Base-by-base conservation (phyloP, 2,329 filamentous ascomycete genomes). In the Hymenoscyphus fraxineus region DNA sequence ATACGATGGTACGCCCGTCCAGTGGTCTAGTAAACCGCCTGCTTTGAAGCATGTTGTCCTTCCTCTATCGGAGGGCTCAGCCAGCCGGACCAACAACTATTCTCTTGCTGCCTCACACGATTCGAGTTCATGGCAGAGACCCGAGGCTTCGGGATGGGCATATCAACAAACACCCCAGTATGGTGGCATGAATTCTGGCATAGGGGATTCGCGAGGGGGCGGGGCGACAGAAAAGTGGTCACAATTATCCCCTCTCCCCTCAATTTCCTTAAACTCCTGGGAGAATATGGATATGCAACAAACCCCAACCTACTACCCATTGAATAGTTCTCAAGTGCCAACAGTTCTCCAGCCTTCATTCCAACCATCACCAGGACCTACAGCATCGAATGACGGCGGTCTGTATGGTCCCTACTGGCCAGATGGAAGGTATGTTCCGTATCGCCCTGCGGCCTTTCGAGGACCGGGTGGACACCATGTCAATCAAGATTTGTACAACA, bases 31-130 rank as follows among this genome's bases (percentile, higher is more conserved):
- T 41, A 90, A 90, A 44, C 89, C 89, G 6, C 91, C 91, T 44
- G 88, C 91, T 1, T 81, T 87, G 58, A 97, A 97, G 78, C 93
- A 97, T 75, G 86, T 97, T 74, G 82, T 95, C 22, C 80, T 96
- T 35, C 88, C 91, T 40, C 78, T 83, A 35, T 78, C 80, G 22
- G 71, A 56, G 38, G 22, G n/a, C n/a, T 64, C 66, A n/a, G 38
- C 61, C 31, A 59, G n/a, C 39, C 67, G 66, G 3, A 64, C 38
- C 62, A 58, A 41, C 7, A 63, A 57, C 58, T 68, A 65, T 60
- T 44, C 64, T 15, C 19, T 54, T 32, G 16, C 56, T 39, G 31
- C 41, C 41, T 58, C 62, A 38, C 64, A 67, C 57, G 67, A 69
- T 31, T 59, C 63, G 13, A 63, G 63, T 22, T 60, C 40, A 16